A percentile compares a stretch with the other conserved stretches of the same genome.
phyloP scores from a whole-genome alignment of 2,329 filamentous ascomycete genomes.

The Colletotrichum tropicale region DNA sequence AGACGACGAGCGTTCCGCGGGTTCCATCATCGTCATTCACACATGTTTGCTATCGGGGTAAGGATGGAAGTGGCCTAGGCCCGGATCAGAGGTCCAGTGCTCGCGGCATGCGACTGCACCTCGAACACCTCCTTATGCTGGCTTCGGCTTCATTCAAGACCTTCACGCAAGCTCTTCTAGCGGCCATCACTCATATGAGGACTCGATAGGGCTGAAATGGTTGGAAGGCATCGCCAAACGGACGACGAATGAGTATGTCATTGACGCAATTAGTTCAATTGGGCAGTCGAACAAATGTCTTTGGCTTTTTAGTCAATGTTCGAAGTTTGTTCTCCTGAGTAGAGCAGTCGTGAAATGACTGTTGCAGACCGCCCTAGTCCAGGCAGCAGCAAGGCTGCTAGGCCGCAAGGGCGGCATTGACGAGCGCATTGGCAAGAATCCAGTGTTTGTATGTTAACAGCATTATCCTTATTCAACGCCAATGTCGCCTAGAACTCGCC shows the following conservation, averaged over 20 bases:
- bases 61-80: not conserved
- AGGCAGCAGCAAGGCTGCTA: not conserved
- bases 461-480: fast-evolving
- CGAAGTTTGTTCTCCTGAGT: not conserved
- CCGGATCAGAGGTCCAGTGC: not conserved
- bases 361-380: not conserved
- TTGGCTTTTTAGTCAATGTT: not conserved
- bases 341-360: not conserved
- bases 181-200: not conserved
- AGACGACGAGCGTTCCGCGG: not conserved
- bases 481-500: not conserved
- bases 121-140: not conserved
- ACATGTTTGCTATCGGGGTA: not conserved
- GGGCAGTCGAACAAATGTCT: not conserved
- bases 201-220: not conserved
- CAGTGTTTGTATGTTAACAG: not conserved
- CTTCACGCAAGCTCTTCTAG: not conserved
- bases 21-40: not conserved
- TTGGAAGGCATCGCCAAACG: not conserved
- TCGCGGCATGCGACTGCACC: not conserved
- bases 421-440: not conserved
- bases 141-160: not conserved
- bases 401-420: not conserved
- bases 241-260: not conserved
- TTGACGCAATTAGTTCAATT: not conserved